Base-by-base conservation (phyloP, 768 basidiomycete genomes). In the Boletus vinaceobasis region DNA sequence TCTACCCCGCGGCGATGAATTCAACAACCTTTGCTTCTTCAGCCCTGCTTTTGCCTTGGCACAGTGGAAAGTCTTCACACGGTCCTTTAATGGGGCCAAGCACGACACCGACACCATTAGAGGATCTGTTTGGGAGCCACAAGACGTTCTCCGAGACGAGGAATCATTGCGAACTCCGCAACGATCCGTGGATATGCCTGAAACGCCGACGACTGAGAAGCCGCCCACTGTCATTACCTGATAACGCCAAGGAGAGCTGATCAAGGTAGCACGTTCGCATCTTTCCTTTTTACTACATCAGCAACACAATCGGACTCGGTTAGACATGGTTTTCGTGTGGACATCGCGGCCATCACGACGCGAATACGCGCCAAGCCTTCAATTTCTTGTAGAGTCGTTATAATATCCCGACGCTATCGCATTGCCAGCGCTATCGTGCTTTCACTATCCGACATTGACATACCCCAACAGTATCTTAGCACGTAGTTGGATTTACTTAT, bases 31-130 rank as follows among this genome's bases (percentile, higher is more conserved):
- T 37, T 43, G 15, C 33, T 26, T 48, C 11, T 53, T 32, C 50
- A 85, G 84, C 31, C 83, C 82, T 3, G 59, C 77, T 5, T 71
- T 85, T 29, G 82, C 83, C 1, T 75, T 74, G 62, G 73, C 66
- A 5, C 85, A 87, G 51, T 81, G 85, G 66, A 73, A 69, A 43
- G 35, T 77, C 15, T 86, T 86, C 68, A 74, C 65, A 43, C 70
- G 70, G 5, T 76, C 82, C 5, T 86, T 85, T 67, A 66, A 68
- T 33, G 75, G 77, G 36, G 13, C 45, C 35, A 43, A 49, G 39
- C 48, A 59, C 21, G 63, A 65, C 3, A 66, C 23, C 23, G 23
- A 23, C 23, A 23, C 64, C 0, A 47, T 62, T 37, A 48, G 42
- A 5, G 69, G 62, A 55, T 69, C 71, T 45, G 32, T 69, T 50